A percentile compares a stretch with the other conserved stretches of the same genome.
Evolutionary conservation across 345 rosid genomes (phyloP).

Genomic region (Corymbia maculata): DNA sequence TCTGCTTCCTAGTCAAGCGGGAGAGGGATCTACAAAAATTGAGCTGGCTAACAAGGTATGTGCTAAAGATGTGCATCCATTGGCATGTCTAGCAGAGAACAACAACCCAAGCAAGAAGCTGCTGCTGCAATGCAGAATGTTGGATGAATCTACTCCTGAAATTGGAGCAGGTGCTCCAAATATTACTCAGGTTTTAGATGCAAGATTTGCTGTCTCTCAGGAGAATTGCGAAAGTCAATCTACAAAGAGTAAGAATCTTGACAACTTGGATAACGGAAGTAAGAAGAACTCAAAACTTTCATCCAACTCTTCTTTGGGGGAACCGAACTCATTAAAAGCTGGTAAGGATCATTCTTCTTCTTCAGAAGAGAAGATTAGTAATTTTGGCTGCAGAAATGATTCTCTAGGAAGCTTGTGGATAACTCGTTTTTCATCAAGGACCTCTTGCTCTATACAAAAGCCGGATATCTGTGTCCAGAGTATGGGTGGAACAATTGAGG

Average conservation of each 20-base stretch:
- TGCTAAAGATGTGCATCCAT: constrained; percentile 28
- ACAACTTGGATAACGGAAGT: constrained; percentile 6
- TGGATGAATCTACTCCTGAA: constrained; percentile 17
- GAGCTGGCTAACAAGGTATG: constrained; percentile 12
- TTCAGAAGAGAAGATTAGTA: constrained; percentile 23
- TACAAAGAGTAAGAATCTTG: constrained; percentile 15
- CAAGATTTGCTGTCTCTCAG: constrained; percentile 10
- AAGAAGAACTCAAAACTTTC: constrained; percentile 20
- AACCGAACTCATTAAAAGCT: constrained; percentile 13
- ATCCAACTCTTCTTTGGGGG: constrained; percentile 25
- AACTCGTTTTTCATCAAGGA: constrained; percentile 52
- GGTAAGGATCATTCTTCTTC: constrained; percentile 12
- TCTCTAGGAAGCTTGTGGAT: constrained; percentile 64
- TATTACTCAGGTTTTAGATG: constrained; percentile 14
- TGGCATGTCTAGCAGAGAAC: constrained; percentile 24
- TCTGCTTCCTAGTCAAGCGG: constrained; percentile 7
- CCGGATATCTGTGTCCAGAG: constrained; percentile 1
- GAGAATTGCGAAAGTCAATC: constrained; percentile 11
- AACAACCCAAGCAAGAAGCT: constrained; percentile 21
- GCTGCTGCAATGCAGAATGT: constrained; percentile 16
- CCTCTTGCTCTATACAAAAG: constrained; percentile 10
- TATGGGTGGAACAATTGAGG: constrained; percentile 7
- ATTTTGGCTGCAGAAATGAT: constrained; percentile 25
- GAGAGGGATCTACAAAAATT: constrained; percentile 9
- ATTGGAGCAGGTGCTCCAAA: constrained; percentile 13